Conservation (phyloP, 2,329 filamentous ascomycete genomes). For the Pseudogymnoascus verrucosus region DNA sequence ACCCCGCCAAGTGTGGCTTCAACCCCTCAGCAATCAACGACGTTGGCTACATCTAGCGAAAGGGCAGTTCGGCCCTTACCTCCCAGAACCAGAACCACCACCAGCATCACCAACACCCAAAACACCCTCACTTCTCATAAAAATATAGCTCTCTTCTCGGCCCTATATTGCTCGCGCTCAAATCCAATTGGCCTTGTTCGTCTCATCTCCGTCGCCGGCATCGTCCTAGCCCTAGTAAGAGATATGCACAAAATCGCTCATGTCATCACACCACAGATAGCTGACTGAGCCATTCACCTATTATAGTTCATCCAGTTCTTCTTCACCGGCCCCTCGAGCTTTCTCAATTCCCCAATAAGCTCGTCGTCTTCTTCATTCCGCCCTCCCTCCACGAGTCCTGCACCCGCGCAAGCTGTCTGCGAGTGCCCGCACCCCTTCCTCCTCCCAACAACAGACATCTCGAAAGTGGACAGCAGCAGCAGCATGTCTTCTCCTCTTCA, state of each 20-base stretch:
- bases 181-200: constrained; percentile 24
- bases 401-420: constrained; percentile 41
- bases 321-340: constrained; percentile 29
- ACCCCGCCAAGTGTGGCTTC: constrained; percentile 24
- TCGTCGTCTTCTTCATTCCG: constrained; percentile 24
- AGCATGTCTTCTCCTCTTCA: constrained; percentile 54
- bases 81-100: not conserved
- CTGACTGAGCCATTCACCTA: constrained; percentile 9
- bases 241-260: not conserved
- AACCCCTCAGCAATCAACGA: constrained; percentile 19
- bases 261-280: constrained; percentile 12
- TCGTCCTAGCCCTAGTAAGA: constrained; percentile 26
- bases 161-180: not conserved
- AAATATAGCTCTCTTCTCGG: not conserved
- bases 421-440: constrained; percentile 45
- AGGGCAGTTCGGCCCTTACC: constrained; percentile 19
- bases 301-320: constrained; percentile 45
- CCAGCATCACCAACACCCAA: constrained; percentile 2
- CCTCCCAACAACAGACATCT: constrained; percentile 41
- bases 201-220: constrained; percentile 26
- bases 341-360: constrained; percentile 28
- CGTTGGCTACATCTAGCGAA: constrained; percentile 21
- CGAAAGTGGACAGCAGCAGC: constrained; percentile 40
- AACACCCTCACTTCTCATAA: constrained; percentile 7
- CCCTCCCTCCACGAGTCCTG: constrained; percentile 36